These are phyloP conservation scores for Colletotrichum higginsianum DNA, from an alignment of 2,329 filamentous ascomycete genomes.

Conservation along the genomic window DNA sequence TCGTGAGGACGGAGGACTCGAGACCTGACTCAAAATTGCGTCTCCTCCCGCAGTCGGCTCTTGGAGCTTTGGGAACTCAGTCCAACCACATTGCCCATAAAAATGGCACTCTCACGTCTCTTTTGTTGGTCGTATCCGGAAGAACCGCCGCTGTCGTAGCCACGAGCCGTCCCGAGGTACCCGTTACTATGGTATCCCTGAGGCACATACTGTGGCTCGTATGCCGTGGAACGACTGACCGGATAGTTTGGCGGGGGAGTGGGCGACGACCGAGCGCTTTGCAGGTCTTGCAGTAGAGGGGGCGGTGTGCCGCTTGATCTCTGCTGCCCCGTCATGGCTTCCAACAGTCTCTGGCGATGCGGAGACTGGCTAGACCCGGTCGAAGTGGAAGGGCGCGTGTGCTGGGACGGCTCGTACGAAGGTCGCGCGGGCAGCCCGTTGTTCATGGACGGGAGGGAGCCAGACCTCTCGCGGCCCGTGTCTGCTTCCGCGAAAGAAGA, in stretches of 20 bases:
- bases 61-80: conserved; percentile 66
- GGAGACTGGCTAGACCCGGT: conserved; percentile 63
- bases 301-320: conserved; percentile 62
- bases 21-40: conserved; percentile 58
- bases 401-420: conserved; percentile 49
- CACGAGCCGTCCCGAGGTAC: conserved; percentile 39
- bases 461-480: conserved; percentile 46
- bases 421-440: conserved; percentile 48
- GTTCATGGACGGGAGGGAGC: conserved; percentile 41
- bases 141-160: conserved; percentile 55
- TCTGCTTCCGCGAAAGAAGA: conserved; percentile 56
- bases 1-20: conserved; percentile 22
- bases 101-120: conserved; percentile 74
- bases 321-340: conserved; percentile 54
- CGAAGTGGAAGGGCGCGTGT: conserved; percentile 65
- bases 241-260: conserved; percentile 59
- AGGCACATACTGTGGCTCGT: conserved; percentile 61
- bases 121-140: conserved; percentile 59
- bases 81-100: conserved; percentile 65
- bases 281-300: conserved; percentile 56
- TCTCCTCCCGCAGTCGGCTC: conserved; percentile 69
- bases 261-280: conserved; percentile 55
- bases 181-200: conserved; percentile 45
- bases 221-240: conserved; percentile 51
- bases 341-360: conserved; percentile 65